Base-by-base conservation (phyloP, 2,329 filamentous ascomycete species). In the Rhytidhysteron rufulum region DNA sequence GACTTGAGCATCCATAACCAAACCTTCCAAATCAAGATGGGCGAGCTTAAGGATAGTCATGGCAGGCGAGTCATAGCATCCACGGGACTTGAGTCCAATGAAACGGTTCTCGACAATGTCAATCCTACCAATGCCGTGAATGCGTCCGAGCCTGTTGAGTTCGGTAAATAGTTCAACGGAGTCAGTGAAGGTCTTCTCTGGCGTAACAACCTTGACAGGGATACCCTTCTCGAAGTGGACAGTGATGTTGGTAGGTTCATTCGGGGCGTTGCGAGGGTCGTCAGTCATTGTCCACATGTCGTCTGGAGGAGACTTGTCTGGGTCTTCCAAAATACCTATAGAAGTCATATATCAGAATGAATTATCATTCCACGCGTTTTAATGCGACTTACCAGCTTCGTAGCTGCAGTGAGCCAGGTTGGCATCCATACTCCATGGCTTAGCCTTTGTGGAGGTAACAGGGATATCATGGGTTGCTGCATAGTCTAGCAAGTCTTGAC, bases 91-190 rank as follows among this genome's bases (percentile, higher is more conserved):
- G 55, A 90, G 75, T 48, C 86, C 86, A 59, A 87, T 85, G 72
- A 85, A 87, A 39, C 86, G 78, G 72, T 86, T 86, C 65, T 88
- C 85, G 45, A 90, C 86, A 60, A 91, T 91, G 66, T 91, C 86
- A 51, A 91, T 83, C 57, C 87, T 75, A 56, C 86, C 87, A 51
- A 91, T 79, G 62, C 87, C 87, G 70, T 88, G 73, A 49, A 73
- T 76, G 63, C 79, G 77, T 49, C 79, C 87, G 49, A 91, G 83
- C 43, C 78, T 72, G 70, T 90, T 90, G 53, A 80, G 74, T 41
- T 78, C 75, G 45, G 80, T 72, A 74, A 91, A 91, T 42, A 91
- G 72, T 59, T 85, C 82, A 41, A 88, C 75, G 4, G 80, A 73
- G 58, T 85, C 83, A 41, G 84, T 87, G 53, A 79, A 74, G 27